Base-by-base conservation (phyloP, 768 basidiomycete genomes). In the Mycena albidolilacea region DNA sequence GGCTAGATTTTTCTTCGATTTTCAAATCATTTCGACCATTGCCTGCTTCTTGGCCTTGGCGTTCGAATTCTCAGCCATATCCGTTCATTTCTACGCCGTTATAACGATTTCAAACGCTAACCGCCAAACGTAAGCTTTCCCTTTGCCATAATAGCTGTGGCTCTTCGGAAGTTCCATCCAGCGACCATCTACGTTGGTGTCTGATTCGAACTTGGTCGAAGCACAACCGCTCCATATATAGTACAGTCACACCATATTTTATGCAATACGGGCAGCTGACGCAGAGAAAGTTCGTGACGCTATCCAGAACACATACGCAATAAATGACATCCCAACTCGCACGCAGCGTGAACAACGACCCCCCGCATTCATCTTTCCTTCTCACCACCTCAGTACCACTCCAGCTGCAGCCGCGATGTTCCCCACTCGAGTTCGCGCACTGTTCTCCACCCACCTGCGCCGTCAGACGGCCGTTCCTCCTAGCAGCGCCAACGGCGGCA, bases 341-440 rank as follows among this genome's bases (percentile, higher is more conserved):
- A 55, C 62, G 50, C 15, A 19, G 17, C 7, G 23, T 15, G 30
- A n/a, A 62, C 17, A 59, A 41, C 38, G 5, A 7, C 46, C 58
- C 46, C 37, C 23, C 4, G 38, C 70, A 48, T 58, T 15, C 4
- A 7, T 38, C 19, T 1, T 43, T 57, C 23, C n/a, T n/a, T 60
- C 30, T 48, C 70, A 64, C 62, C 59, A 43, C 19, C n/a, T 48
- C 14, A 5, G 7, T 17, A 5, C 37, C 14, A 21, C 23, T 5
- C 11, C 23, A 54, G 21, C 52, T n/a, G n/a, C 46, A 46, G 5
- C 61, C 37, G 7, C 57, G 4, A 71, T 71, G 70, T 54, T 71
- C 70, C 64, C 70, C 39, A 71, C 70, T 35, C 70, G 70, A 39
- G 57, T n/a, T 10, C 70, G 70, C 41, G 70, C 64, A 41, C 3